phyloP scores from a whole-genome alignment of 2,329 filamentous ascomycete species.

The Mycocentrospora acerina region DNA sequence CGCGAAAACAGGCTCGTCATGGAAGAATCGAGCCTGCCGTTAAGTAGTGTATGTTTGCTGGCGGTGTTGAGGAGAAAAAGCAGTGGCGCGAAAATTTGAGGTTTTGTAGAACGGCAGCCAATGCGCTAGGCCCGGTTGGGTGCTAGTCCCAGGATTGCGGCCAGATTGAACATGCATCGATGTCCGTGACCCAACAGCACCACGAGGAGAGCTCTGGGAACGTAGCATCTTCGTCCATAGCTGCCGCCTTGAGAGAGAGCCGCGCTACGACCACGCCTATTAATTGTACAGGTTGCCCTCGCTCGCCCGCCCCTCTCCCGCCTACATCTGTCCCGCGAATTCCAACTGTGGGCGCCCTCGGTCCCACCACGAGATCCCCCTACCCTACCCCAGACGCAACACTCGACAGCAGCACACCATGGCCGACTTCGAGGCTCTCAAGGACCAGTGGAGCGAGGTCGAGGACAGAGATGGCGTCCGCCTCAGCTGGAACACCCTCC shows the following conservation, averaged over 20 bases:
- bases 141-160: slow-evolving; percentile 30
- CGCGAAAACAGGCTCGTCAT: slow-evolving; percentile 65
- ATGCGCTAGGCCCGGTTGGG: slow-evolving; percentile 26
- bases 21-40: slow-evolving; percentile 53
- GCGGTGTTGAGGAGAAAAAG: slow-evolving; percentile 52
- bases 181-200: slow-evolving; percentile 21
- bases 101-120: slow-evolving; percentile 24
- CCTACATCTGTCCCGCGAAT: slow-evolving; percentile 27
- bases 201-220: slow-evolving; percentile 19
- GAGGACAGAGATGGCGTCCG: slow-evolving; percentile 96
- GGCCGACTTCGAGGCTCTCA: slow-evolving; percentile 84
- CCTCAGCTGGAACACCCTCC: slow-evolving; percentile 98
- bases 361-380: slow-evolving; percentile 28
- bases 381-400: slow-evolving; percentile 10
- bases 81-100: slow-evolving; percentile 39
- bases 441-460: slow-evolving; percentile 94
- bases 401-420: slow-evolving; percentile 52
- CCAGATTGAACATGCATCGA: slow-evolving; percentile 26
- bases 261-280: slow-evolving; percentile 14
- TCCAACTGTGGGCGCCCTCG: slow-evolving; percentile 34
- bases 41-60: slow-evolving; percentile 63
- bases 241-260: slow-evolving; percentile 11
- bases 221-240: slow-evolving; percentile 20
- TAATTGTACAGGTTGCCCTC: slow-evolving; percentile 10
- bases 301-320: slow-evolving; percentile 4